Evolutionary conservation across 1,139 yeast species (phyloP).

Genomic region (Hansenula lynferdii): DNA sequence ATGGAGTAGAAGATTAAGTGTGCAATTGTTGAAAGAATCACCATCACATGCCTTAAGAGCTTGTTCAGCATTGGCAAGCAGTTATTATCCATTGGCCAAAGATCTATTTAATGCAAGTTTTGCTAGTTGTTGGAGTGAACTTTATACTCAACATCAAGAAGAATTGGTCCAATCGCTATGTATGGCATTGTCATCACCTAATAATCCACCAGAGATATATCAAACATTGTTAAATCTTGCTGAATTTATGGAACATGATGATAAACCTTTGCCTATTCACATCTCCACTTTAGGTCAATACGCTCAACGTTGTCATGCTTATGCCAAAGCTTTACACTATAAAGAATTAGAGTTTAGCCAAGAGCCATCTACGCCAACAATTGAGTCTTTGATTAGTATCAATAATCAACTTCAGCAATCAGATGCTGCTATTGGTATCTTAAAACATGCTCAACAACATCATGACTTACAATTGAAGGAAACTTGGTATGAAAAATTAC

Average conservation of each 20-base stretch:
- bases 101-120: constrained; percentile 93
- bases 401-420: constrained; percentile 94
- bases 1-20: constrained; percentile 86
- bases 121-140: constrained; percentile 93
- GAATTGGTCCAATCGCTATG: constrained; percentile 85
- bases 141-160: constrained; percentile 89
- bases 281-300: constrained; percentile 86
- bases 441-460: constrained; percentile 92
- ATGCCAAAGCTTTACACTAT: constrained; percentile 94
- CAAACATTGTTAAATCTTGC: constrained; percentile 86
- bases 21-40: constrained; percentile 83
- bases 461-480: constrained; percentile 91
- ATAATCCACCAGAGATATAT: constrained; percentile 93
- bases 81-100: constrained; percentile 83
- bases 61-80: constrained; percentile 86
- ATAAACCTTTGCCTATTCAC: constrained; percentile 87
- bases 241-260: constrained; percentile 97
- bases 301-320: constrained; percentile 95
- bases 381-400: constrained; percentile 86
- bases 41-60: constrained; percentile 95
- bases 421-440: constrained; percentile 96
- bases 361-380: constrained; percentile 88
- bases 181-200: constrained; percentile 82
- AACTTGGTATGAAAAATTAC: constrained; percentile 96
- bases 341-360: constrained; percentile 93